Evolutionary conservation across 257 asterid genomes (phyloP).

Genomic region (Coffea eugenioides): DNA sequence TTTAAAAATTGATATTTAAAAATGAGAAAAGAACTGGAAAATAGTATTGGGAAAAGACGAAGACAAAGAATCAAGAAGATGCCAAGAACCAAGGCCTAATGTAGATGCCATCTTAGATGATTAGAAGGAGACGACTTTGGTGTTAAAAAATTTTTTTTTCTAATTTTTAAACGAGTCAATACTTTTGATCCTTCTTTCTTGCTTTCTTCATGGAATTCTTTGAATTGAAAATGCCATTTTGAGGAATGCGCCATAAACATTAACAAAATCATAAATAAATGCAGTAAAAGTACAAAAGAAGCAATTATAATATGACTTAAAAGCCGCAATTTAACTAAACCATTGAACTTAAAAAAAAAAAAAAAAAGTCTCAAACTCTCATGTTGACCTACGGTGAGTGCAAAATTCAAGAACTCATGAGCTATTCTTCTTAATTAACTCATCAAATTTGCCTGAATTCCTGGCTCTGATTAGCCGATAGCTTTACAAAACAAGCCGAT

Average conservation of each 20-base stretch:
- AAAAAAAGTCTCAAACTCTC: not conserved
- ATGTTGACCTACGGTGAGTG: not conserved
- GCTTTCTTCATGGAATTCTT: not conserved
- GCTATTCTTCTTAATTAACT: no score
- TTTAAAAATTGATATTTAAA: not conserved
- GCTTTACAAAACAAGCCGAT: constrained; percentile 1
- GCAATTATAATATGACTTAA: not conserved
- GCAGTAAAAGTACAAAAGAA: not conserved
- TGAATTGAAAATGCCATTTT: not conserved
- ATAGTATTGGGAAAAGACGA: no score
- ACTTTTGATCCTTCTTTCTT: not conserved
- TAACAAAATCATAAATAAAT: not conserved
- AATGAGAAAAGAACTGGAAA: not conserved
- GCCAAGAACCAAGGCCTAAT: not conserved
- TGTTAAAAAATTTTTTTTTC: not conserved
- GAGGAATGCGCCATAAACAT: no score
- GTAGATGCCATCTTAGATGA: not conserved
- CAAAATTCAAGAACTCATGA: not conserved
- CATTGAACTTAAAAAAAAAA: no score
- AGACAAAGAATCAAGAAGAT: not conserved
- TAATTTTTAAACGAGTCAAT: no score
- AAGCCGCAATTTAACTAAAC: not conserved
- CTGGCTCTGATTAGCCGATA: not conserved
- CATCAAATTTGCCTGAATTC: not conserved
- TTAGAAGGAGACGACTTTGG: not conserved